phyloP scores from a whole-genome alignment of 306 rosid genomes.

The Vigna unguiculata region DNA sequence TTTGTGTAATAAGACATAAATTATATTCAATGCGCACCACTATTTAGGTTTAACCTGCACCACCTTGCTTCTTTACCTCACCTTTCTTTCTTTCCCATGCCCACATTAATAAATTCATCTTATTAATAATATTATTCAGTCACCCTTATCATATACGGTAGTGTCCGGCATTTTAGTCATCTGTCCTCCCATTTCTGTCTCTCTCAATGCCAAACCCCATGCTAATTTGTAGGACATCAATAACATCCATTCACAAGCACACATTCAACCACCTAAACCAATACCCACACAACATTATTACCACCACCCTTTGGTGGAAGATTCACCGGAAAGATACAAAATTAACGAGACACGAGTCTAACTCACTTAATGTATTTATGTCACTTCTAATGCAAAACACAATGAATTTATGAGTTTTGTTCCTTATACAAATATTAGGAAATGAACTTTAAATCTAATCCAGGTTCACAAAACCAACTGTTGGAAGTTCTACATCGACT shows the following conservation, averaged over 20 bases:
- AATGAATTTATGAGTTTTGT: no score
- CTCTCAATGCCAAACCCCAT: constrained; percentile 37
- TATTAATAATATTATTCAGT: constrained; percentile 24
- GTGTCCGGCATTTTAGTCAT: constrained; percentile 31
- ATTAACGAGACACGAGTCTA: no score
- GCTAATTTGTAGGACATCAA: neutral
- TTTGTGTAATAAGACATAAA: constrained; percentile 48
- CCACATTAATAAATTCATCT: constrained; percentile 38
- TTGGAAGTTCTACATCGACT: no score
- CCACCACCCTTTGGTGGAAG: neutral
- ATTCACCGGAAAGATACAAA: fast-evolving
- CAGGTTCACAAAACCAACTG: no score
- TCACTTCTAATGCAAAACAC: no score
- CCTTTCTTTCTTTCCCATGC: constrained; percentile 42
- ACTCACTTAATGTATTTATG: no score
- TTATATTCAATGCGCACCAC: constrained; percentile 52
- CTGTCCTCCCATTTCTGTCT: constrained; percentile 24
- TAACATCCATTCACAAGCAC: constrained; percentile 32
- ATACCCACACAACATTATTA: neutral
- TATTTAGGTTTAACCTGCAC: constrained; percentile 32
- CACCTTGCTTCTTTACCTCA: constrained; percentile 19
- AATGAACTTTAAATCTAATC: no score
- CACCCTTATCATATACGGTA: constrained; percentile 24
- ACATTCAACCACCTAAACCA: neutral
- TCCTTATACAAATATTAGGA: no score